phyloP scores from a whole-genome alignment of 2,329 filamentous ascomycete genomes.

The Fusarium sp. region DNA sequence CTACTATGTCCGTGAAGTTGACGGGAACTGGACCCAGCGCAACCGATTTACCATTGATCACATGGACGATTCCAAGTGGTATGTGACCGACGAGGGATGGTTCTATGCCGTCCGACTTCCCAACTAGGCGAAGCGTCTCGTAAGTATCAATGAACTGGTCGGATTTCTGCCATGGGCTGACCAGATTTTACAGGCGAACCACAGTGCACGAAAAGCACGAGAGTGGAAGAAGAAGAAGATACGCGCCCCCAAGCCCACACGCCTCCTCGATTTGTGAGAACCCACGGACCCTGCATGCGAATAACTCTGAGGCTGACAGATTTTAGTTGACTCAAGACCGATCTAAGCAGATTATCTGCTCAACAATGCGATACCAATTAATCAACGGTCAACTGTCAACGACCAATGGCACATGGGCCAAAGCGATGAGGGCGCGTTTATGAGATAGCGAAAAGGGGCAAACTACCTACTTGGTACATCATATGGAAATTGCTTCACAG shows the following conservation, averaged over 20 bases:
- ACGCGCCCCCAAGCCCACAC: background rate
- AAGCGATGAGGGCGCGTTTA: background rate
- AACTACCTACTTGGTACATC: conserved; percentile 7
- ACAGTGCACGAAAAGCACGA: background rate
- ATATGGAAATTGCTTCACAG: conserved; percentile 5
- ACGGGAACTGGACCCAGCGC: conserved; percentile 69
- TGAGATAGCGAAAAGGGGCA: background rate
- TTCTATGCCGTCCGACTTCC: conserved; percentile 71
- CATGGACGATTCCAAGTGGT: conserved; percentile 69
- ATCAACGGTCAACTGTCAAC: background rate
- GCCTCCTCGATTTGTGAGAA: conserved; percentile 12
- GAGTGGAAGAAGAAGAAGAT: conserved; percentile 15
- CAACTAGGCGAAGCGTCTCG: conserved; percentile 41
- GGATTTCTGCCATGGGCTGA: conserved; percentile 7
- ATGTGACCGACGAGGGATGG: conserved; percentile 64
- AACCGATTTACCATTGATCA: conserved; percentile 70
- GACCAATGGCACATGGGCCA: background rate
- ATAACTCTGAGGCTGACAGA: background rate
- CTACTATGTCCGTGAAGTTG: conserved; percentile 71
- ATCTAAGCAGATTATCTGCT: background rate
- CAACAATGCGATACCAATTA: background rate
- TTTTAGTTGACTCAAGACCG: conserved; percentile 16
- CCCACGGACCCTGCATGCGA: accelerated
- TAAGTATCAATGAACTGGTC: conserved; percentile 10
- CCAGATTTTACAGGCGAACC: conserved; percentile 7